These are phyloP conservation scores for Carex littledalei DNA, from an alignment of 176 grass and related monocot species.

Conservation along the genomic window DNA sequence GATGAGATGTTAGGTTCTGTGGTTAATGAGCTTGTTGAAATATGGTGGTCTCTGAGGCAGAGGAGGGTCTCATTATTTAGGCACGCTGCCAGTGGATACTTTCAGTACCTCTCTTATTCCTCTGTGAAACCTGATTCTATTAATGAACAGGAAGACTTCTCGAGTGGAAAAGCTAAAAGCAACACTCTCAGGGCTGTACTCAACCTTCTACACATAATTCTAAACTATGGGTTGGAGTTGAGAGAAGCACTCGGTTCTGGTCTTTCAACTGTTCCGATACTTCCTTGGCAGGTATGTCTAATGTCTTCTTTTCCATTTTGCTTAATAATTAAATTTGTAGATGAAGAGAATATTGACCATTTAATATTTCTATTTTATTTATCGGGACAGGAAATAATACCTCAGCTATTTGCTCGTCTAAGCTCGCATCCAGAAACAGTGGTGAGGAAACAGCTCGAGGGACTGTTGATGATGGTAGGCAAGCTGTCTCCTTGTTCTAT, in stretches of 20 bases:
- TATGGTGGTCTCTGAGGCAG: slow-evolving; percentile 74
- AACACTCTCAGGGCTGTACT: slow-evolving; percentile 65
- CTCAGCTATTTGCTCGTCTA: slow-evolving; percentile 91
- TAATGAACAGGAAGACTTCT: slow-evolving; percentile 33
- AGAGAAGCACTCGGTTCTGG: slow-evolving; percentile 63
- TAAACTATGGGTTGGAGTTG: slow-evolving; percentile 87
- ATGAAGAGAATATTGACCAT: not conserved
- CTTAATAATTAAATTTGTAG: not conserved
- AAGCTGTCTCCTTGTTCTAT: too few relatives aligned
- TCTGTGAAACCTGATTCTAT: slow-evolving; percentile 50
- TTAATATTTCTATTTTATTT: slow-evolving; percentile 3
- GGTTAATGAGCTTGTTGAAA: slow-evolving; percentile 56
- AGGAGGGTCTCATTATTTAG: slow-evolving; percentile 79
- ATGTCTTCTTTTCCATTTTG: not conserved
- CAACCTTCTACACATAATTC: slow-evolving; percentile 79
- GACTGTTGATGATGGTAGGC: slow-evolving; percentile 12
- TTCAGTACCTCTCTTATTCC: slow-evolving; percentile 78
- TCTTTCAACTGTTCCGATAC: slow-evolving; percentile 64
- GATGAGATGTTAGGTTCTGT: slow-evolving; percentile 27
- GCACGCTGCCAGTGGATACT: slow-evolving; percentile 82
- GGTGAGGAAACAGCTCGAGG: slow-evolving; percentile 74
- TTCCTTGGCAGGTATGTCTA: slow-evolving; percentile 71
- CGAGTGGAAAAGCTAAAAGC: slow-evolving; percentile 60
- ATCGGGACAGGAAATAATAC: slow-evolving; percentile 82
- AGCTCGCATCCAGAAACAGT: slow-evolving; percentile 85